Base-by-base conservation (phyloP, 1,284 basidiomycete species). In the Cystobasidium sp. region DNA sequence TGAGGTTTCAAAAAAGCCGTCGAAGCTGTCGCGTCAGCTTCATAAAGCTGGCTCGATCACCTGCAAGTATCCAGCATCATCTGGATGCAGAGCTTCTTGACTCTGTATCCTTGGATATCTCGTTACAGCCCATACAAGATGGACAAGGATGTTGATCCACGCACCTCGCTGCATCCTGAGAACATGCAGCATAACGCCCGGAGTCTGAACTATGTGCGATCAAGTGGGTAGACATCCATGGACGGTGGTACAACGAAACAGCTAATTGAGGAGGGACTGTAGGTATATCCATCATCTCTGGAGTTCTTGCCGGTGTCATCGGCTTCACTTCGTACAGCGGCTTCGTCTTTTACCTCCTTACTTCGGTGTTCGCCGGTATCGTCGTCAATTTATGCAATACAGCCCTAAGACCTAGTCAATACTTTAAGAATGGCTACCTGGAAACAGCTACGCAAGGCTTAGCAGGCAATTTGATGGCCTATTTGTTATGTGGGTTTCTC, bases 141-240 rank as follows among this genome's bases (percentile, higher is more conserved):
- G 70, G 70, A 73, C 43, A 52, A 73, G 20, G 49, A 47, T 51
- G 55, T 52, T 18, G 62, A 73, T 24, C 70, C 70, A 31, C 59
- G 46, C 44, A 59, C 52, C 43, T 53, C 70, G 8, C 63, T 65
- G 22, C 70, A 73, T 24, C 52, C 52, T 14, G 70, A 66, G 44
- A 73, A 73, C 63, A 46, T 73, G 46, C 61, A 63, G 31, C 63
- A 73, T 53, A 73, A 73, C 43, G 62, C 70, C 8, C 56, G 70
- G 20, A 65, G 56, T 14, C 70, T 73, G 31, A 65, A 64, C 49
- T 62, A 73, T 49, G 58, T 73, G 20, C 61, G 70, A 44, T 55
- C 70, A 65, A 65, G 70, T 73, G 31, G 14, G 63, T 37, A 18
- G 24, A 31, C 2, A 55, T 10, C 20, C n/a, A 53, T 14, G 62